Percentiles rank a stretch among this genome's conserved stretches.
Evolutionary conservation across 1,139 yeast species (phyloP).

Genomic region (Candida gigantensis): DNA sequence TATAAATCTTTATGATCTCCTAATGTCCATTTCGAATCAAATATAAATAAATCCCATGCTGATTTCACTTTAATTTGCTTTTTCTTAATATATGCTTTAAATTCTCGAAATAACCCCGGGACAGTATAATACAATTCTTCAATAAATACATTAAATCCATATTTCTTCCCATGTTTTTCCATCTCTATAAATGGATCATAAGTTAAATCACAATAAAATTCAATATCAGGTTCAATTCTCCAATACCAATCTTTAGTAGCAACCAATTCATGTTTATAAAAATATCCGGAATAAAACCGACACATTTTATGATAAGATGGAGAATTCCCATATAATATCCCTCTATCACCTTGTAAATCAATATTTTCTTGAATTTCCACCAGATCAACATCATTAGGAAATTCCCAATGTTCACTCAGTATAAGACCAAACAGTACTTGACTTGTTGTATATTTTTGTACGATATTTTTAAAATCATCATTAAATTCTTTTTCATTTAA

Average conservation of each 20-base stretch:
- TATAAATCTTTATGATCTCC: slow-evolving; percentile 25
- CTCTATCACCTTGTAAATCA: slow-evolving; percentile 74
- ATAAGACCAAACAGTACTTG: slow-evolving; percentile 70
- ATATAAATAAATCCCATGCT: slow-evolving; percentile 59
- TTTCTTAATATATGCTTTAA: slow-evolving; percentile 58
- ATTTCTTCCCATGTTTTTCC: slow-evolving; percentile 67
- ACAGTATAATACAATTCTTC: slow-evolving; percentile 76
- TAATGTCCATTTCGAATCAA: slow-evolving; percentile 25
- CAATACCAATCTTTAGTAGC: slow-evolving; percentile 81
- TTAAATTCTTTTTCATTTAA: slow-evolving; percentile 76
- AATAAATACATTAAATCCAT: slow-evolving; percentile 80
- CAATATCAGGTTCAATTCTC: slow-evolving; percentile 91
- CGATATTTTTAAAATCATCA: slow-evolving; percentile 56
- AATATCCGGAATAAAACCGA: slow-evolving; percentile 73
- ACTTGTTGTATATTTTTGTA: slow-evolving; percentile 52
- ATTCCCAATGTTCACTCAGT: slow-evolving; percentile 67
- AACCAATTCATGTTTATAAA: slow-evolving; percentile 74
- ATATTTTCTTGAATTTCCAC: slow-evolving; percentile 53
- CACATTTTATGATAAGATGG: slow-evolving; percentile 75
- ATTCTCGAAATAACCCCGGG: slow-evolving; percentile 75
- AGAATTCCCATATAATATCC: slow-evolving; percentile 77
- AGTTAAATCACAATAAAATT: slow-evolving; percentile 84
- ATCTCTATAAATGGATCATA: slow-evolving; percentile 88
- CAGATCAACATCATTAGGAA: slow-evolving; percentile 29
- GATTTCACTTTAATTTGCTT: slow-evolving; percentile 49